Evolutionary conservation across 768 basidiomycete genomes (phyloP).

Genomic region (Porpolomopsis calyptriformis): DNA sequence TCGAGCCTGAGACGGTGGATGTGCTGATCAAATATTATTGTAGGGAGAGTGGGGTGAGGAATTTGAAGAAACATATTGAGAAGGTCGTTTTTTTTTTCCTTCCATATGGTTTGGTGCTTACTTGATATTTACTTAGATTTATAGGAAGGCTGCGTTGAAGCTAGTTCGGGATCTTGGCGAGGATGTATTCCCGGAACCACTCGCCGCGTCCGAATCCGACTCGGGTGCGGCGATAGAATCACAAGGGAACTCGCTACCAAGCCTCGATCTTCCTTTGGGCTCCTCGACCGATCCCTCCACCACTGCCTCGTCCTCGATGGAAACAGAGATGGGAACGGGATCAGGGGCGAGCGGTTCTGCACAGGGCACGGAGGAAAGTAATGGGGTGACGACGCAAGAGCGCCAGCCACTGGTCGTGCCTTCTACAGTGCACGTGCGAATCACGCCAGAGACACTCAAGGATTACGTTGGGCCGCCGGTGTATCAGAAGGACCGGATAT

Average conservation of each 20-base stretch:
- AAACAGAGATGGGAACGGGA: constrained; percentile 3
- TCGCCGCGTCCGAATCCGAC: constrained; percentile 9
- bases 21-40: constrained; percentile 93
- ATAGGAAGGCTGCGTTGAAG: constrained; percentile 89
- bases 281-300: constrained; percentile 5
- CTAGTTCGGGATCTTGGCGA: constrained; percentile 88
- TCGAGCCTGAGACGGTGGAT: constrained; percentile 73
- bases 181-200: constrained; percentile 67
- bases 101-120: neutral
- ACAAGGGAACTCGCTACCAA: constrained; percentile 36
- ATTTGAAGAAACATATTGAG: constrained; percentile 97
- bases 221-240: constrained; percentile 19
- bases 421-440: constrained; percentile 61
- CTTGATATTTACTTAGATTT: constrained; percentile 49
- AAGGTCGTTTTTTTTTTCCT: constrained; percentile 47
- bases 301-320: neutral
- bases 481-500: constrained; percentile 93
- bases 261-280: constrained; percentile 19
- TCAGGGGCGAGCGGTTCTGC: no score
- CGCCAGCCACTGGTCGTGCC: constrained; percentile 79
- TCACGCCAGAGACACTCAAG: constrained; percentile 81
- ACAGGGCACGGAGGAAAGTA: constrained; percentile 31
- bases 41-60: constrained; percentile 92
- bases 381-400: constrained; percentile 68
- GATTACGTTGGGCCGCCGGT: constrained; percentile 95